Percentiles rank a stretch among this genome's conserved stretches.
phyloP scores from a whole-genome alignment of 2,329 filamentous ascomycete species.

The Niveomyces coronatus region DNA sequence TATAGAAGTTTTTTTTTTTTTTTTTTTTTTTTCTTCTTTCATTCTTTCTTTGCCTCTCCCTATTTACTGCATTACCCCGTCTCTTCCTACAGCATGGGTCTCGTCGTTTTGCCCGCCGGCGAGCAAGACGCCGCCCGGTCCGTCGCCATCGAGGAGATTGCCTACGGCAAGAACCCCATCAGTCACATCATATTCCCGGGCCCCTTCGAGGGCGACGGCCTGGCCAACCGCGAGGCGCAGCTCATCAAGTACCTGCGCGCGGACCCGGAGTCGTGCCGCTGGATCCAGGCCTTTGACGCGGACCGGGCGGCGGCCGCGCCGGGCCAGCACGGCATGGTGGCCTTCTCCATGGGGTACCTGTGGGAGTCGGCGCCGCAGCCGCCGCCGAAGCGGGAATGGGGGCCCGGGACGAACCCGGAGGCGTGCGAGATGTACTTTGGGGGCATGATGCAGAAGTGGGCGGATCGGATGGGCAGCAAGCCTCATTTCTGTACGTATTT shows the following conservation, averaged over 20 bases:
- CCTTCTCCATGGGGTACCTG: conserved; percentile 27
- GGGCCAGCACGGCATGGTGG: conserved; percentile 20
- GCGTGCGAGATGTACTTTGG: conserved; percentile 23
- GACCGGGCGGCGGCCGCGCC: conserved; percentile 18
- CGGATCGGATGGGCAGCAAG: conserved; percentile 21
- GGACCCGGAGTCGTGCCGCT: conserved; percentile 19
- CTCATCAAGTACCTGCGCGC: conserved; percentile 15
- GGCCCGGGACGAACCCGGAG: conserved; percentile 22
- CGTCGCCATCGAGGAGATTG: conserved; percentile 9
- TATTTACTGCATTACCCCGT: not conserved
- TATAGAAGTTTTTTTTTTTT: not conserved
- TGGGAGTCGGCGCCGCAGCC: conserved; percentile 19
- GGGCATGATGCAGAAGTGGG: conserved; percentile 20
- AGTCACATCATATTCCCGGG: conserved; percentile 23
- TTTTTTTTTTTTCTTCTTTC: not conserved
- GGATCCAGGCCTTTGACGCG: conserved; percentile 27
- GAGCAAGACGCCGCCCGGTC: conserved; percentile 6
- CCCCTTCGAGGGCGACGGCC: conserved; percentile 13
- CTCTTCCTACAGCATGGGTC: conserved; percentile 4
- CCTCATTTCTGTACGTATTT: conserved; percentile 24
- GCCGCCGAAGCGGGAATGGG: conserved; percentile 16
- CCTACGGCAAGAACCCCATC: conserved; percentile 14
- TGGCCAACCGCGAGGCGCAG: conserved; percentile 13
- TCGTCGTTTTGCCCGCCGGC: conserved; percentile 5
- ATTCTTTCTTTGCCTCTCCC: not conserved